A percentile compares a stretch with the other conserved stretches of the same genome.
Conservation (phyloP, 192 early-diverging fungal genomes). For the Coemansia sp. region DNA sequence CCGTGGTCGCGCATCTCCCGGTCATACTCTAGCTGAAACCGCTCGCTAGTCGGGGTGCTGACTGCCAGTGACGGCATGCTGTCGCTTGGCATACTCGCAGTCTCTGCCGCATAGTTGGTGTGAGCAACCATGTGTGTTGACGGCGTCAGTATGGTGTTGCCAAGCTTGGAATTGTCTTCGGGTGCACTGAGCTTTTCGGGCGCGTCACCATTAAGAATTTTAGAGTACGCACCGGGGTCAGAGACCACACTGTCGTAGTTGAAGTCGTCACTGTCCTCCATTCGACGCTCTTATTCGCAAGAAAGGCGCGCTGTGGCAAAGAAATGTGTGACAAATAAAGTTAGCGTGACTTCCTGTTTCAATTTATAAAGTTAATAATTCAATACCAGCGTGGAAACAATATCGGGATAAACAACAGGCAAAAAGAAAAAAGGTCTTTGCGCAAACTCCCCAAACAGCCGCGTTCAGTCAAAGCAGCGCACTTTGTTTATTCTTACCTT, state of each 20-base stretch:
- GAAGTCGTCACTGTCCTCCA: conserved; percentile 39
- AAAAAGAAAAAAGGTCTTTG: too few relatives aligned
- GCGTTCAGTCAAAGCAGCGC: too few relatives aligned
- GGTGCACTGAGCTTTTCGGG: neutral
- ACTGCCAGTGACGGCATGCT: conserved; percentile 28
- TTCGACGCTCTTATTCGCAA: conserved; percentile 5
- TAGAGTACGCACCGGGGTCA: conserved; percentile 20
- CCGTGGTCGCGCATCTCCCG: conserved; percentile 15
- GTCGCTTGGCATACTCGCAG: conserved; percentile 5
- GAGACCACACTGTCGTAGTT: conserved; percentile 47
- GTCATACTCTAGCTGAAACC: conserved; percentile 31
- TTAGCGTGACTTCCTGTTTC: too few relatives aligned
- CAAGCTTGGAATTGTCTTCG: neutral
- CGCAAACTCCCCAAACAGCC: too few relatives aligned
- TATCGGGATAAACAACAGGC: neutral
- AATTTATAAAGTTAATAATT: too few relatives aligned
- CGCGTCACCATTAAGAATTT: conserved; percentile 16
- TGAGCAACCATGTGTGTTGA: conserved; percentile 6
- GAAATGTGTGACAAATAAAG: too few relatives aligned
- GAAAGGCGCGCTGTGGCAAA: too few relatives aligned
- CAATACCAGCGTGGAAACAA: neutral
- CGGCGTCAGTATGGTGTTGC: conserved; percentile 20
- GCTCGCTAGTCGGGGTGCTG: conserved; percentile 28
- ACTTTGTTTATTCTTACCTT: too few relatives aligned
- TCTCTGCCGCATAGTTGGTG: neutral